These are phyloP conservation scores for Bruguiera sexangula DNA, from an alignment of 345 rosid species.

Conservation along the genomic window DNA sequence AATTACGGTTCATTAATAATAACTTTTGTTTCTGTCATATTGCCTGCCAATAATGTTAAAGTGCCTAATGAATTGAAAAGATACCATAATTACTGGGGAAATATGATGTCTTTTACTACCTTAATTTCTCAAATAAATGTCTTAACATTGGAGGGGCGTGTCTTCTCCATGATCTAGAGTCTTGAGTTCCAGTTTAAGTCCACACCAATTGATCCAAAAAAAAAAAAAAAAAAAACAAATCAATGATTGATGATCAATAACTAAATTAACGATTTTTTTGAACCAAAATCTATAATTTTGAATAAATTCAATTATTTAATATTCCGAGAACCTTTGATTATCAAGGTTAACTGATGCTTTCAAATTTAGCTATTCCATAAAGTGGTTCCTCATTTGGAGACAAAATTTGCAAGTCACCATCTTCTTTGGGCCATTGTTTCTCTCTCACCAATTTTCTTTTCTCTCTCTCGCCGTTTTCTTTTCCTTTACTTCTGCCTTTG, in stretches of 20 bases:
- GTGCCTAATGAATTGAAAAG: background rate
- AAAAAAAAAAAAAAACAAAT: no score
- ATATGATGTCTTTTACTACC: background rate
- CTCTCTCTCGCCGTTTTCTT: background rate
- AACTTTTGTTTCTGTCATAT: conserved; percentile 4
- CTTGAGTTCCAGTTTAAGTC: no score
- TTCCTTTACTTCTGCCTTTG: background rate
- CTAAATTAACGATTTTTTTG: no score
- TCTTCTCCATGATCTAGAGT: no score
- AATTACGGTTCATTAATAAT: background rate
- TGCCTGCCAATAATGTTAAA: conserved; percentile 20
- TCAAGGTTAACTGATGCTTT: no score
- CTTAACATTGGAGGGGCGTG: no score
- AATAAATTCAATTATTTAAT: no score
- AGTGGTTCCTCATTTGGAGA: conserved; percentile 1
- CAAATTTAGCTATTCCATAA: background rate
- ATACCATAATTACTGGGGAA: background rate
- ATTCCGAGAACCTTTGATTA: no score
- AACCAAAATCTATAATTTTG: no score
- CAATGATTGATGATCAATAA: no score
- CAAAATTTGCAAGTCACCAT: conserved; percentile 8
- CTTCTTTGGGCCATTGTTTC: conserved; percentile 26
- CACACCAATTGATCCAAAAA: no score
- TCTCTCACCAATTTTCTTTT: background rate
- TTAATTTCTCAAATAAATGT: background rate